Evolutionary conservation across 2,329 filamentous ascomycete species (phyloP), one percentile per base, ranked within the genome.

Genomic region (Penicillium sp.): DNA sequence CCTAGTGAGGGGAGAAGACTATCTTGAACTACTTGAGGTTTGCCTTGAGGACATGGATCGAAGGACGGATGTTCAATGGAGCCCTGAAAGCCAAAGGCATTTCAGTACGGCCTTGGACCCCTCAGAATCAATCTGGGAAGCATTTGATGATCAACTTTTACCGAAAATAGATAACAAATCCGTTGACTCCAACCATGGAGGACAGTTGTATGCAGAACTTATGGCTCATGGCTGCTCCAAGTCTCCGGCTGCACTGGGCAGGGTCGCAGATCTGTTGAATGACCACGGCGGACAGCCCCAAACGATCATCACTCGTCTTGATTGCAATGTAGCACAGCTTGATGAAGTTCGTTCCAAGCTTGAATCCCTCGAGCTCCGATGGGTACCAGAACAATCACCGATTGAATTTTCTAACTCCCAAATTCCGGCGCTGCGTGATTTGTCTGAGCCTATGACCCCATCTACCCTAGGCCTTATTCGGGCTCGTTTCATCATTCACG

Each of bases 381-480:
- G 72, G 72, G 56, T 65, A 10, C 68, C 68, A 37, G 64, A 68
- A 41, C 65, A 66, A 47, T 71, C 67, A n/a, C 68, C 72, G 10
- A 58, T 74, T 44, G 67, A 70, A 57, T 68, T 70, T 42, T 53
- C 60, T 13, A 52, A 59, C 35, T 64, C 48, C 37, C 29, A 21
- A 29, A 60, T 57, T 18, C 48, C 60, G 31, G 44, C 31, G 15
- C 29, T 44, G 23, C 52, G 52, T n/a, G 53, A 66, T 50, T 52
- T 29, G 8, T 48, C 53, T n/a, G 18, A 34, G 23, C 31, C 58
- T 42, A 58, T 54, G 46, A 59, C 62, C 10, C 59, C 66, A n/a
- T 62, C 61, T 16, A 64, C 58, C 7, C 57, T 75, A 34, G 73
- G 73, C 4, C 55, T 76, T 16, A 50, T 75, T 23, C 65, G 65